Evolutionary conservation across 2,329 filamentous ascomycete species (phyloP), one percentile per base, ranked within the genome.

Genomic region (Orbilia quercus): DNA sequence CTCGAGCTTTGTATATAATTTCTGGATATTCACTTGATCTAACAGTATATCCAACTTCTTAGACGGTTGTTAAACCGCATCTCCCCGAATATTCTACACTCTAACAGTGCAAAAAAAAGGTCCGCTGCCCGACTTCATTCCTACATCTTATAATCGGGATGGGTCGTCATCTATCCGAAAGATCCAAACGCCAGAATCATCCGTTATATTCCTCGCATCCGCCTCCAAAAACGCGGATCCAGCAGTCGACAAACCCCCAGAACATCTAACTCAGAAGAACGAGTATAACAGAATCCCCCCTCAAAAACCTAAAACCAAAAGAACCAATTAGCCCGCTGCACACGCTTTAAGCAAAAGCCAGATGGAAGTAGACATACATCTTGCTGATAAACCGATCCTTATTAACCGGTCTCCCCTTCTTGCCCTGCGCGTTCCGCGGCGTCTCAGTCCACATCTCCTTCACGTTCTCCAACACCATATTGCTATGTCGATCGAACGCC

Each of bases 381-480:
- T 97, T 97, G 86, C 91, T 96, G 79, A 98, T 95, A 82, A 97
- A 97, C 44, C 95, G 86, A 82, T 99, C 95, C 87, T 98, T 97
- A 84, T 99, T 99, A 75, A 98, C 91, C 47, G 90, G 89, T 79
- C 90, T 85, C 64, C 93, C 93, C 83, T 92, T 93, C 84, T 94
- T 95, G 76, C 94, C 94, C 76, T 89, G 90, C 20, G 90, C 88
- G 79, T 91, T 85, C 74, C 88, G 85, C 53, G 94, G 92, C 64
- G 91, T 95, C 84, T 99, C 95, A 7, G 93, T 97, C 95, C 95
- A 99, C 94, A 99, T 98, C 84, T 99, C 95, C 85, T 96, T 96
- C 45, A 96, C 92, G 78, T 96, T 96, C 84, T 96, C 92, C 51
- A 97, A 85, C 2, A 96, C 91, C 95, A 99, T 98, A 84, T 99